Conservation (phyloP, 1,284 basidiomycete genomes). For the Volvariella surrecta region DNA sequence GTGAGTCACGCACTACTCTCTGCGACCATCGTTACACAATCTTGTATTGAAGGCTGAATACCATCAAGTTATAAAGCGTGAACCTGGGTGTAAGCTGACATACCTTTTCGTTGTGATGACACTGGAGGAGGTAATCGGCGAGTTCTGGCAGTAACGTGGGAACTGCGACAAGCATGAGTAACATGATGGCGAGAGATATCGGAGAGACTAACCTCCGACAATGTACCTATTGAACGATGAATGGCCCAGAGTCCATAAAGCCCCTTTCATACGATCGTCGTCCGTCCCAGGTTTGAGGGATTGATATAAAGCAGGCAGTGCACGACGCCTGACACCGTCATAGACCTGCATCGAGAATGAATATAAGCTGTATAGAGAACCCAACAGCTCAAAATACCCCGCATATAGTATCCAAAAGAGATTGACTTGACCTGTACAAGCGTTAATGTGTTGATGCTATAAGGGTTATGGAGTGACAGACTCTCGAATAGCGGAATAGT, state of each 20-base stretch:
- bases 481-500: constrained; percentile 62
- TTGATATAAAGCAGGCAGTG: constrained; percentile 59
- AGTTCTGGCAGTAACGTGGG: constrained; percentile 42
- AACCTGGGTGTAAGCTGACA: neutral
- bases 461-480: constrained; percentile 23
- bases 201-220: constrained; percentile 36
- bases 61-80: constrained; percentile 7
- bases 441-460: constrained; percentile 1
- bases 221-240: constrained; percentile 63
- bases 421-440: constrained; percentile 44
- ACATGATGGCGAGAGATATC: neutral
- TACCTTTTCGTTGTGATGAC: constrained; percentile 67
- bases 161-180: too few relatives aligned
- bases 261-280: constrained; percentile 89
- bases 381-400: constrained; percentile 31
- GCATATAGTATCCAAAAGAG: constrained; percentile 49
- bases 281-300: constrained; percentile 69
- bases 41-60: constrained; percentile 57
- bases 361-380: constrained; percentile 3
- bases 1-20: constrained; percentile 44
- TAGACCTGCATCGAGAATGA: constrained; percentile 47
- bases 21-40: constrained; percentile 48
- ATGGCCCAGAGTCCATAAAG: constrained; percentile 76
- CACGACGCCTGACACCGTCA: constrained; percentile 66
- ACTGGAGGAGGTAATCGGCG: constrained; percentile 44